Base-by-base conservation (phyloP, 192 early-diverging fungal genomes). In the Dispira simplex region DNA sequence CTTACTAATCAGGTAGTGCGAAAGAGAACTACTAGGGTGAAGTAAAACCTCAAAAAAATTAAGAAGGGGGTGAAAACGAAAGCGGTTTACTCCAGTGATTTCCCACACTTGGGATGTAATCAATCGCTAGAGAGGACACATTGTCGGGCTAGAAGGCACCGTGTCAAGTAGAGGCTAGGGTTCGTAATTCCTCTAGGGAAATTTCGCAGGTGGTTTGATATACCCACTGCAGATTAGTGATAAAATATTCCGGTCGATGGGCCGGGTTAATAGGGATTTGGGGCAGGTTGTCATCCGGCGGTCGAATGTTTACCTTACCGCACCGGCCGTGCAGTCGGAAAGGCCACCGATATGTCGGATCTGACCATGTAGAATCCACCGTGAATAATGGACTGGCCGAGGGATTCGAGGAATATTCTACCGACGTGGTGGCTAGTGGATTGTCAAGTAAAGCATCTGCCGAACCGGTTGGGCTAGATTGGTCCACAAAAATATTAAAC, bases 401-500 rank as follows among this genome's bases (percentile, higher is more conserved):
- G 49, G n/a, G n/a, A 4, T 20, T 20, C 49, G n/a, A 18, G n/a
- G 23, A 8, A 18, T 23, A 51, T 51, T 51, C 49, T 18, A 8
- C 4, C 16, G 49, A 51, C 8, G 49, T 3, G 8, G 49, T 23
- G 4, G 4, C 49, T 23, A 8, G n/a, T 8, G 23, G 1, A 8
- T 4, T 18, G 23, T 51, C 8, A 18, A 23, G 3, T 8, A 51
- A 23, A 23, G 8, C 4, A 51, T 20, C 49, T 4, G 49, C 1
- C 23, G 16, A 8, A 18, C 4, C 23, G 49, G 49, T 8, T 23
- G 49, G 49, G 16, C n/a, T 20, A 4, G 49, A 51, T 8, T 58
- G 49, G 39, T 75, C 75, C 60, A 69, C 54, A 49, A 74, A 77
- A 58, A 77, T 72, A 0, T 67, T 68, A 32, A 77, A 74, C 53